These are phyloP conservation scores for Plasmodium cynomolgi DNA, from an alignment of 169 alveolate genomes.

Conservation along the genomic window DNA sequence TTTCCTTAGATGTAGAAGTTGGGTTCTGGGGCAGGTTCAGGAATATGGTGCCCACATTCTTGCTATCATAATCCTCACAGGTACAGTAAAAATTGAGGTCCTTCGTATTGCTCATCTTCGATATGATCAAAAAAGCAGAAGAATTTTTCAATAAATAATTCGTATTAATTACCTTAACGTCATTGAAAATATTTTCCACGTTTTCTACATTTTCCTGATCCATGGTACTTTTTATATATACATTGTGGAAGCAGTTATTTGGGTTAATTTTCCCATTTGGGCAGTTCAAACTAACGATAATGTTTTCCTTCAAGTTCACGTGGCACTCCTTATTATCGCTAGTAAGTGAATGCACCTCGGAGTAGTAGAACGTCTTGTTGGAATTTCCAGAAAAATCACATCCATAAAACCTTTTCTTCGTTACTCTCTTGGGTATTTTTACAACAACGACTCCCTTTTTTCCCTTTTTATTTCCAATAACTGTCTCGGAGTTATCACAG, in stretches of 20 bases:
- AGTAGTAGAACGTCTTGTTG: conserved; percentile 20
- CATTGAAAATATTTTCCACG: conserved; percentile 46
- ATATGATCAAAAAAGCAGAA: conserved; percentile 44
- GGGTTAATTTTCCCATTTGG: conserved; percentile 64
- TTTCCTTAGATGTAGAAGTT: background rate
- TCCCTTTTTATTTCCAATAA: conserved; percentile 6
- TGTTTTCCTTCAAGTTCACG: conserved; percentile 33
- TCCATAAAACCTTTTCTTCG: conserved; percentile 24
- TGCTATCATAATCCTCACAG: conserved; percentile 41
- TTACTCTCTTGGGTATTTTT: background rate
- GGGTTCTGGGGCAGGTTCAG: conserved; percentile 3
- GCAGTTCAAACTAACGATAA: conserved; percentile 51
- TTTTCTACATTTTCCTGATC: conserved; percentile 29
- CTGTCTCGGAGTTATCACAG: conserved; percentile 49
- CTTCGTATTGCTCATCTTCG: conserved; percentile 13
- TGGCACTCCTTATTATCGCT: conserved; percentile 19
- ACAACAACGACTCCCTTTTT: conserved; percentile 33
- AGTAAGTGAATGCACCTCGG: background rate
- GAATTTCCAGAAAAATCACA: conserved; percentile 59
- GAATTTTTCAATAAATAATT: conserved; percentile 17
- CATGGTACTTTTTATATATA: conserved; percentile 49
- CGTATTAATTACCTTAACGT: conserved; percentile 25
- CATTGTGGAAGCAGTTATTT: conserved; percentile 35
- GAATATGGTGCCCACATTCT: conserved; percentile 40
- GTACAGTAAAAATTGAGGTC: conserved; percentile 59